These are phyloP conservation scores for Pulveroboletus sp. DNA, from an alignment of 768 basidiomycete genomes.

Conservation along the genomic window DNA sequence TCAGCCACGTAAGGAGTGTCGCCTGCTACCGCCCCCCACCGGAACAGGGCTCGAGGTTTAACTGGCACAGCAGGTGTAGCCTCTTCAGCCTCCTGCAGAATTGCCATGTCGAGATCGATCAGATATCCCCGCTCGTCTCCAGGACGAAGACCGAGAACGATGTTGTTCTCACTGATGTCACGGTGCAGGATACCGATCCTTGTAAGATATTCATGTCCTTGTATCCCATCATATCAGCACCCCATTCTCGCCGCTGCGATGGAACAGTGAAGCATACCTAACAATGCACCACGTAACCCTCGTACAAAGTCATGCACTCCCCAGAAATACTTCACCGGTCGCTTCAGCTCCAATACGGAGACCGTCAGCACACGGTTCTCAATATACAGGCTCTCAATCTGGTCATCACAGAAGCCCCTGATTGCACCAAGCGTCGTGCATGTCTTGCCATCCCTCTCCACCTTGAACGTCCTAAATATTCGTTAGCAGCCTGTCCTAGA, in stretches of 20 bases:
- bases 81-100: neutral
- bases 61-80: neutral
- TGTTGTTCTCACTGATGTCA: slow-evolving; percentile 30
- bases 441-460: neutral
- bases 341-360: slow-evolving; percentile 1
- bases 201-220: slow-evolving; percentile 18
- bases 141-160: slow-evolving; percentile 22
- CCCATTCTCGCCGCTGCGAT: neutral
- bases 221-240: neutral
- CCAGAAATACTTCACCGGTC: slow-evolving; percentile 14
- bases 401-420: neutral
- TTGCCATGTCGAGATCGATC: slow-evolving; percentile 15
- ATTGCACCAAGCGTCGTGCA: neutral
- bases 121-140: neutral
- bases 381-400: neutral
- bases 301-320: slow-evolving; percentile 17
- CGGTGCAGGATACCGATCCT: slow-evolving; percentile 14
- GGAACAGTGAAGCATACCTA: slow-evolving; percentile 1
- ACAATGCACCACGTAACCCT: slow-evolving; percentile 10
- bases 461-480: neutral
- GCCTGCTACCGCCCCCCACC: too few relatives aligned
- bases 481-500: neutral
- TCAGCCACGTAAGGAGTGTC: too few relatives aligned
- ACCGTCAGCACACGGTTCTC: neutral
- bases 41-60: neutral